Conservation (phyloP, 371 early-diverging fungal species). For the Apophysomyces ossiformis region DNA sequence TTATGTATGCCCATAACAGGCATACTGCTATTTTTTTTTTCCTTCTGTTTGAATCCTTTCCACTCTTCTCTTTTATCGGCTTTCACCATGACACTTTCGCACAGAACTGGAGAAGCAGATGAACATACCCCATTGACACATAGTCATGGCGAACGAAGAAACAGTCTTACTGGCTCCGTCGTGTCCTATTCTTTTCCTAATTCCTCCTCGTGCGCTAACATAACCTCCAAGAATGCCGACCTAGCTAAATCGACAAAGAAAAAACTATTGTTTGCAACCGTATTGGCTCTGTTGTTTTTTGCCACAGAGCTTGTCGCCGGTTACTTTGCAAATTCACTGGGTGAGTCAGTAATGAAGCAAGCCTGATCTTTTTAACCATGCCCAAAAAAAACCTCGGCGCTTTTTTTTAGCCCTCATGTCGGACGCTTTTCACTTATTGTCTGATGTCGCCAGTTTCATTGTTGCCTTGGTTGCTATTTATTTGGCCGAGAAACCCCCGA, state of each 20-base stretch:
- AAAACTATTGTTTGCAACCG: constrained; percentile 58
- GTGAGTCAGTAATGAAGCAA: constrained; percentile 22
- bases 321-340: constrained; percentile 64
- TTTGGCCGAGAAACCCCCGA: constrained; percentile 71
- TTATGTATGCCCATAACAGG: constrained; percentile 1
- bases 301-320: constrained; percentile 74
- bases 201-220: constrained; percentile 38
- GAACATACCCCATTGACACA: constrained; percentile 2
- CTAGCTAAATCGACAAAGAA: constrained; percentile 35
- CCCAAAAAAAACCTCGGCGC: background rate
- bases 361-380: constrained; percentile 24
- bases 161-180: background rate
- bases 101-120: background rate
- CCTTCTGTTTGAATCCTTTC: background rate
- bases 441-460: constrained; percentile 75
- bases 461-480: constrained; percentile 76
- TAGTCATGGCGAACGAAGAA: constrained; percentile 1
- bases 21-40: constrained; percentile 3
- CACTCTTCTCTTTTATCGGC: background rate
- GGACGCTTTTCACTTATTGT: constrained; percentile 79
- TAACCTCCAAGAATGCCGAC: constrained; percentile 29
- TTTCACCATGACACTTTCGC: background rate
- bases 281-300: constrained; percentile 69
- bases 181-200: constrained; percentile 24
- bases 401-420: constrained; percentile 64